Conservation (phyloP, 768 basidiomycete genomes). For the Tricholoma terreum region DNA sequence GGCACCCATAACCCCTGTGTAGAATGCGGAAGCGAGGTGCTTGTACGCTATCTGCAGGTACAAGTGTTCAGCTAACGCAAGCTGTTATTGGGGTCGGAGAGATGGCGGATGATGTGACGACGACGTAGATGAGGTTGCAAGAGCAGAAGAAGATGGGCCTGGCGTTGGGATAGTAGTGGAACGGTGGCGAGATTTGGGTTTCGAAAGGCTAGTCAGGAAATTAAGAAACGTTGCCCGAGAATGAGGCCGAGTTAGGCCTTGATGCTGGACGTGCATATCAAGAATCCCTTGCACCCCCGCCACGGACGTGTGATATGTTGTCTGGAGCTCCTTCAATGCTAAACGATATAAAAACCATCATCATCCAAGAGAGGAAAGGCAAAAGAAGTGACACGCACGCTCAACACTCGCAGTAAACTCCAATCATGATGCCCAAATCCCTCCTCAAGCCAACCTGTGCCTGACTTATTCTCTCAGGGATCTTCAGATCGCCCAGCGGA, state of each 20-base stretch:
- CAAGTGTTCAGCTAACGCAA: too few species aligned
- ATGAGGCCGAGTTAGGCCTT: constrained; percentile 27
- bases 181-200: constrained; percentile 46
- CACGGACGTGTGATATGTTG: constrained; percentile 52
- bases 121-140: too few species aligned
- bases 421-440: constrained; percentile 74
- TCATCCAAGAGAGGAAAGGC: not conserved
- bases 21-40: too few species aligned
- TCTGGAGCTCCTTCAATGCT: constrained; percentile 76
- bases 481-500: constrained; percentile 71
- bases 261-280: constrained; percentile 34
- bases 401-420: constrained; percentile 84
- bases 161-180: constrained; percentile 49
- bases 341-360: constrained; percentile 11
- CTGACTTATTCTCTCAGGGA: constrained; percentile 69
- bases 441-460: constrained; percentile 75
- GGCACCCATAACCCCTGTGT: too few species aligned
- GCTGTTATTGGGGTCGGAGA: too few species aligned
- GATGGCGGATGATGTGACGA: too few species aligned
- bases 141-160: too few species aligned
- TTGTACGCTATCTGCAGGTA: too few species aligned
- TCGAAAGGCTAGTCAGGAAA: constrained; percentile 40
- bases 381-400: constrained; percentile 47
- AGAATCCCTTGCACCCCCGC: constrained; percentile 52
- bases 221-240: constrained; percentile 49